Evolutionary conservation across 2,329 filamentous ascomycete genomes (phyloP).

Genomic region (Escovopsis sp.): DNA sequence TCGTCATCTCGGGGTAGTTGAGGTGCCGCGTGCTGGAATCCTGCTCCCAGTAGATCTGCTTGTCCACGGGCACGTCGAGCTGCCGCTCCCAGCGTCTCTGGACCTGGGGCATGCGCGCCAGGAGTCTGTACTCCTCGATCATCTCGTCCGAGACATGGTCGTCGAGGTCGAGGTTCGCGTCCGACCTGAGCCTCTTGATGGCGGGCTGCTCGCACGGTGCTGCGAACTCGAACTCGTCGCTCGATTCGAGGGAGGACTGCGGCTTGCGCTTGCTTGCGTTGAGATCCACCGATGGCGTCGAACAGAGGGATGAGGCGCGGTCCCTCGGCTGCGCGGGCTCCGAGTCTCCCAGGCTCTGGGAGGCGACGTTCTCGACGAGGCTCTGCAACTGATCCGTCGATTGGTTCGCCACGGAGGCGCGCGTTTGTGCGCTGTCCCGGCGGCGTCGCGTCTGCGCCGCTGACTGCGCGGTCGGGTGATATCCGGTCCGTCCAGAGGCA

Average conservation of each 20-base stretch:
- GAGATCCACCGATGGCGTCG: slow-evolving; percentile 20
- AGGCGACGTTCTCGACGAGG: slow-evolving; percentile 35
- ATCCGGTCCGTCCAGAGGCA: too few relatives aligned
- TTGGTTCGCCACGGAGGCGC: slow-evolving; percentile 26
- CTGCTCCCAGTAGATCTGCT: slow-evolving; percentile 43
- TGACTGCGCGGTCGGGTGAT: too few relatives aligned
- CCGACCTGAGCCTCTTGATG: slow-evolving; percentile 42
- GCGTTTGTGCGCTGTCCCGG: slow-evolving; percentile 11
- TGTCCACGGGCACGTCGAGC: slow-evolving; percentile 41
- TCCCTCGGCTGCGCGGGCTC: slow-evolving; percentile 15
- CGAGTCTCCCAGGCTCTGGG: slow-evolving; percentile 40
- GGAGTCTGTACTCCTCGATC: slow-evolving; percentile 29
- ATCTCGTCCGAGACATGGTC: slow-evolving; percentile 17
- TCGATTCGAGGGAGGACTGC: slow-evolving; percentile 27
- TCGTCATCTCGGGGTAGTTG: slow-evolving; percentile 49
- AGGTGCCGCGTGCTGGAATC: slow-evolving; percentile 44
- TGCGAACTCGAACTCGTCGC: slow-evolving; percentile 37
- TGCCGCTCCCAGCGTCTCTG: slow-evolving; percentile 35
- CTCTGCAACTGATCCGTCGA: slow-evolving; percentile 37
- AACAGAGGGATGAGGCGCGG: slow-evolving; percentile 10
- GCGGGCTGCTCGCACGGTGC: slow-evolving; percentile 27
- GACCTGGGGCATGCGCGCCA: slow-evolving; percentile 35
- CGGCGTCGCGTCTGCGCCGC: slow-evolving; percentile 14
- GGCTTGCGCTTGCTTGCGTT: slow-evolving; percentile 43
- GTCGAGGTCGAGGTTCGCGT: slow-evolving; percentile 23